A percentile compares a stretch with the other conserved stretches of the same genome.
Evolutionary conservation across 1,139 yeast species (phyloP).

Genomic region (Candida tropicalis): DNA sequence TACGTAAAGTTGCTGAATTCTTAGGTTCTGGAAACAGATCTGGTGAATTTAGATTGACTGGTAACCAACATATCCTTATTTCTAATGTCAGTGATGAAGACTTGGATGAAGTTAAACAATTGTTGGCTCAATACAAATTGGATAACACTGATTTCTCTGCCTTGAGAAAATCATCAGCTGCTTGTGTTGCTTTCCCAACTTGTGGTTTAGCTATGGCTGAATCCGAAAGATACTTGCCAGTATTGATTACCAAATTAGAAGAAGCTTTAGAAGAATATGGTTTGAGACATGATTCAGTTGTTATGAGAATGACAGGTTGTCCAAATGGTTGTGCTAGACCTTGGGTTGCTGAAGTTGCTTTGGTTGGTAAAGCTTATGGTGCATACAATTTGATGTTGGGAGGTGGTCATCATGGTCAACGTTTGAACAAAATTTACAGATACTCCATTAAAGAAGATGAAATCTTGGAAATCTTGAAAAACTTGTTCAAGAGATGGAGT

Average conservation of each 20-base stretch:
- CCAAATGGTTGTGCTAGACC: constrained; percentile 99
- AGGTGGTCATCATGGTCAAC: constrained; percentile 94
- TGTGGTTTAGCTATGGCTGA: constrained; percentile 99
- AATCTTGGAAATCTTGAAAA: constrained; percentile 73
- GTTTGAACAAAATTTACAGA: constrained; percentile 87
- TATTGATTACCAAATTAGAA: constrained; percentile 78
- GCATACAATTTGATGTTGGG: constrained; percentile 95
- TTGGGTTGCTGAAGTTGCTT: constrained; percentile 95
- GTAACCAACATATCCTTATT: constrained; percentile 89
- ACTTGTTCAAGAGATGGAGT: constrained; percentile 93
- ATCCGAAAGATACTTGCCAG: constrained; percentile 92
- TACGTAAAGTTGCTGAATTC: constrained; percentile 73
- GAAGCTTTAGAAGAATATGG: constrained; percentile 87
- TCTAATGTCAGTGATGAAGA: constrained; percentile 74
- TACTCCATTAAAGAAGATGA: constrained; percentile 91
- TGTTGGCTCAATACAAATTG: constrained; percentile 74
- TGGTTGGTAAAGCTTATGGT: constrained; percentile 93
- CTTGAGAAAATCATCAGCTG: constrained; percentile 86
- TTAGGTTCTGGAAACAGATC: constrained; percentile 49
- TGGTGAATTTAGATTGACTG: constrained; percentile 92
- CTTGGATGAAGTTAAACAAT: constrained; percentile 58
- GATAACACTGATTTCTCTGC: constrained; percentile 86
- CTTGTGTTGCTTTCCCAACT: constrained; percentile 98
- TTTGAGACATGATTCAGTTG: constrained; percentile 89
- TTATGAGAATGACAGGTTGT: constrained; percentile 99